Conservation (phyloP, 345 rosid species). For the Pseudoturritis turrita region DNA sequence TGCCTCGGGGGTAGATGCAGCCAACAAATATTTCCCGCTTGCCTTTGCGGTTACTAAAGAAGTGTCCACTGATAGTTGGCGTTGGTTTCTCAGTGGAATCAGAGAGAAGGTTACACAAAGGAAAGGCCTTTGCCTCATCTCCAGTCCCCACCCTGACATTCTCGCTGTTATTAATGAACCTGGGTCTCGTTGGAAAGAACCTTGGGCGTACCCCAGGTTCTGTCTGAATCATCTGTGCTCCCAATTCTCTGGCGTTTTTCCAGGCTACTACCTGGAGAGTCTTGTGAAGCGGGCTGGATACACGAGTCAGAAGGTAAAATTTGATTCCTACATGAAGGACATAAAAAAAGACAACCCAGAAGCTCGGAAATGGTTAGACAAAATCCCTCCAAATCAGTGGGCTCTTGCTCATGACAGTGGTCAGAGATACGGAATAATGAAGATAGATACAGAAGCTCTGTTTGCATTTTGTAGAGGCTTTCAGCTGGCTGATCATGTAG, state of each 20-base stretch:
- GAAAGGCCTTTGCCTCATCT: slow-evolving; percentile 6
- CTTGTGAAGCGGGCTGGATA: not conserved
- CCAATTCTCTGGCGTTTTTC: not conserved
- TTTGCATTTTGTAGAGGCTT: not conserved
- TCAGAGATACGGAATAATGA: not conserved
- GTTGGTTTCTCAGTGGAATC: slow-evolving; percentile 8
- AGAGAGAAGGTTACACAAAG: slow-evolving; percentile 13
- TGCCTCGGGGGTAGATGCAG: not conserved
- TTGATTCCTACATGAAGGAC: not conserved
- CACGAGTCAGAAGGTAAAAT: not conserved
- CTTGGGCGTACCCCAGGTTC: not conserved
- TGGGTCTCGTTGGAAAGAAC: not conserved
- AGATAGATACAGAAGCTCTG: not conserved
- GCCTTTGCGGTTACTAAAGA: slow-evolving; percentile 6
- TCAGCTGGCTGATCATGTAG: not conserved
- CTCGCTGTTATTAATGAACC: not conserved
- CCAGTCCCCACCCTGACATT: slow-evolving; percentile 15
- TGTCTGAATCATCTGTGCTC: not conserved
- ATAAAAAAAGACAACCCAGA: not conserved
- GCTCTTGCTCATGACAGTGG: slow-evolving; percentile 16
- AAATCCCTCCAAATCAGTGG: not conserved
- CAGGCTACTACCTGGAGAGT: not conserved
- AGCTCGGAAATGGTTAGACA: slow-evolving; percentile 8
- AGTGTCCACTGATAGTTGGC: not conserved
- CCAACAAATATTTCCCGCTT: not conserved